A percentile compares a stretch with the other conserved stretches of the same genome.
phyloP scores from a whole-genome alignment of 345 rosid genomes.

The Melaleuca alternifolia region DNA sequence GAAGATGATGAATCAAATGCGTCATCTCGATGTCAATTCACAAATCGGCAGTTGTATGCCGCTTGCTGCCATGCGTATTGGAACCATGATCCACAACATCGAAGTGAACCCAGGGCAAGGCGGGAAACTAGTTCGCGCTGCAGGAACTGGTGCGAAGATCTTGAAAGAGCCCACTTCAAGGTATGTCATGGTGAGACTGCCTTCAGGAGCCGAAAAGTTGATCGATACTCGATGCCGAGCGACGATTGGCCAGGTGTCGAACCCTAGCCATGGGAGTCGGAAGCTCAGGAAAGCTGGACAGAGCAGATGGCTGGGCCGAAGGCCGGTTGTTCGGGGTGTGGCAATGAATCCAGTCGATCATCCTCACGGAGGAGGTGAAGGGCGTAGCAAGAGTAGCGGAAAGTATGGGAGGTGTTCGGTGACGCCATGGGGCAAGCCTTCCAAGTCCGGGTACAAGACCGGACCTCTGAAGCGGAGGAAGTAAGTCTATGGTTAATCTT shows the following conservation, averaged over 20 bases:
- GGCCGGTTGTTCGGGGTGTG: conserved; percentile 76
- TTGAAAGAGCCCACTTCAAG: conserved; percentile 59
- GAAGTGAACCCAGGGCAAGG: conserved; percentile 86
- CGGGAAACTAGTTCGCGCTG: conserved; percentile 72
- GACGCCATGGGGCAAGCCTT: conserved; percentile 91
- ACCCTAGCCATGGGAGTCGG: conserved; percentile 47
- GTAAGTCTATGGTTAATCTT: not conserved
- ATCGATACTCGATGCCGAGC: conserved; percentile 67
- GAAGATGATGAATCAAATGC: conserved; percentile 49
- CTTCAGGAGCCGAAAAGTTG: conserved; percentile 61
- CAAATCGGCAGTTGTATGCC: conserved; percentile 93
- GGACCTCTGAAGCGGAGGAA: conserved; percentile 44
- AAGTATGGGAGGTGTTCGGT: conserved; percentile 47
- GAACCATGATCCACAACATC: conserved; percentile 82
- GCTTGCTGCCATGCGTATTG: conserved; percentile 70
- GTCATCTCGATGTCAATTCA: conserved; percentile 65
- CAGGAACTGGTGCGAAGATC: conserved; percentile 84
- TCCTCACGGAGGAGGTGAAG: conserved; percentile 99
- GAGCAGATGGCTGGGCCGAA: conserved; percentile 71
- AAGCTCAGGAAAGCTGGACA: conserved; percentile 88
- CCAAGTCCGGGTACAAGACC: conserved; percentile 65
- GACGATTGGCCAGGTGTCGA: conserved; percentile 59
- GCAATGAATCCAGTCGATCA: conserved; percentile 90
- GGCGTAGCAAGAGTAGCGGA: conserved; percentile 83
- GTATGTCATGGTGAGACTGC: conserved; percentile 47